Evolutionary conservation across 108 stramenopile species (phyloP).

Genomic region (Mayamaea pseudoterrestris): DNA sequence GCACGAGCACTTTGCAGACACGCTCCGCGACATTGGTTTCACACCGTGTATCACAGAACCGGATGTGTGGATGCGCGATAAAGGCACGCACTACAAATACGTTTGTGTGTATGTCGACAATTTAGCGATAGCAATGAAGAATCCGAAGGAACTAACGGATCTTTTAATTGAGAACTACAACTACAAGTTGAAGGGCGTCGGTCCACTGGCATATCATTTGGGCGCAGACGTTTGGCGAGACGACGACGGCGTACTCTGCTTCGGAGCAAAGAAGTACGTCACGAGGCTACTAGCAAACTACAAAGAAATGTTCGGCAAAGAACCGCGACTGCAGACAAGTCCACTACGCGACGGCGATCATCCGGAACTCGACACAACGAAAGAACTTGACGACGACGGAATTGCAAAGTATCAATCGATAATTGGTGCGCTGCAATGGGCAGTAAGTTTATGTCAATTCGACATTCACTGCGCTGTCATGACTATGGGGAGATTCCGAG

Average conservation of each 20-base stretch:
- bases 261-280: constrained; percentile 1
- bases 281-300: constrained; percentile 3
- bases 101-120: constrained; percentile 6
- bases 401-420: constrained; percentile 9
- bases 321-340: constrained; percentile 10
- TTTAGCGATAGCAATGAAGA: constrained; percentile 6
- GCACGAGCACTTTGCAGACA: constrained; percentile 1
- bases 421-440: constrained; percentile 18
- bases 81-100: constrained; percentile 2
- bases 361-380: constrained; percentile 13
- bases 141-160: constrained; percentile 6
- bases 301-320: constrained; percentile 14
- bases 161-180: background rate
- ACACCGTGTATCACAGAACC: constrained; percentile 17
- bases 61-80: constrained; percentile 19
- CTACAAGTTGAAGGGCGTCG: constrained; percentile 5
- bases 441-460: constrained; percentile 10
- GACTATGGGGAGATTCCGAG: constrained; percentile 14
- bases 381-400: background rate
- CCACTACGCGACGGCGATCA: constrained; percentile 11
- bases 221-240: constrained; percentile 3
- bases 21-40: constrained; percentile 18
- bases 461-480: constrained; percentile 18
- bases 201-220: background rate
- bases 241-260: background rate